A percentile compares a stretch with the other conserved stretches of the same genome.
phyloP scores from a whole-genome alignment of 345 rosid genomes.

The Turritis glabra region DNA sequence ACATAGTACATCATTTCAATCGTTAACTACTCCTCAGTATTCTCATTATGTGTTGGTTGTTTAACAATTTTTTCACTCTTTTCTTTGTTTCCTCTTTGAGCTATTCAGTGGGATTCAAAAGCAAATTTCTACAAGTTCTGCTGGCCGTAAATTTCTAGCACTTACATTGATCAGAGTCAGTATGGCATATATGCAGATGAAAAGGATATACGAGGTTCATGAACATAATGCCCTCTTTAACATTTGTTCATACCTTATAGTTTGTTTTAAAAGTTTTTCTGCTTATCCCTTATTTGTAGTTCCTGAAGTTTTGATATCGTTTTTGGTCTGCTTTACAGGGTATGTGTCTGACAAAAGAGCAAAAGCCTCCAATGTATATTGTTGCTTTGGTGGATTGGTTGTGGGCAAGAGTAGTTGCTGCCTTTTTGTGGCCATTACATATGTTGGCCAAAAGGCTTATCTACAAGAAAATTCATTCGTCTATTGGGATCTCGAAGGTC shows the following conservation, averaged over 20 bases:
- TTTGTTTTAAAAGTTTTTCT: background rate
- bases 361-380: constrained; percentile 59
- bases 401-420: constrained; percentile 71
- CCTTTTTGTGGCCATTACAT: constrained; percentile 80
- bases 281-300: background rate
- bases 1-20: background rate
- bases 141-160: constrained; percentile 69
- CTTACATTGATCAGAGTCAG: constrained; percentile 67
- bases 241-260: background rate
- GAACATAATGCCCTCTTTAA: background rate
- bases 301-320: constrained; percentile 2
- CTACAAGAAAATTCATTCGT: constrained; percentile 72
- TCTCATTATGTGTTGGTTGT: background rate
- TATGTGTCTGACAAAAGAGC: constrained; percentile 58
- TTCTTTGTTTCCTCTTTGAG: constrained; percentile 21
- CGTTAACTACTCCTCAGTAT: background rate
- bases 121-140: constrained; percentile 74
- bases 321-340: constrained; percentile 51
- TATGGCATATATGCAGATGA: constrained; percentile 72
- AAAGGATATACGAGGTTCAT: constrained; percentile 79
- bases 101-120: constrained; percentile 81
- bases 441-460: constrained; percentile 71
- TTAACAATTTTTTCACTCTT: constrained; percentile 1
- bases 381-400: constrained; percentile 59
- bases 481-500: constrained; percentile 92